Base-by-base conservation (phyloP, 148 eudicot species). In the Nyssa sinensis region DNA sequence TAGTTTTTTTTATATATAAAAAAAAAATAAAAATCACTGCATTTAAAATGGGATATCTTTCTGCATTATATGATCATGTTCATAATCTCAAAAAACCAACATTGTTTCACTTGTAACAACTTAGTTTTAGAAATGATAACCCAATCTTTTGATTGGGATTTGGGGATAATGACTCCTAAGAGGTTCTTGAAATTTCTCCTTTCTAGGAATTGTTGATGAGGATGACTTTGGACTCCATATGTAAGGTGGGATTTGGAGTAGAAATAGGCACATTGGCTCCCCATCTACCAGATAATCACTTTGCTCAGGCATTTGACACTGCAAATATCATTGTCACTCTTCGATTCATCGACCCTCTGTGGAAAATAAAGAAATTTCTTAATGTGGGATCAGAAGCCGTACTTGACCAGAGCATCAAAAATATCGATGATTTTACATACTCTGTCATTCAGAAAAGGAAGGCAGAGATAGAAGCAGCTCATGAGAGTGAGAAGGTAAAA, bases 191-290 rank as follows among this genome's bases (percentile, higher is more conserved):
- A 37, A 12, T 64, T 28, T 35, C 32, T 77, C 13, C 55, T 29
- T 55, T 79, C 21, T 66, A 95, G 97, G 97, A 92, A 75, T 81
- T 95, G 67, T 76, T 95, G 78, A 90, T 90, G 94, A 89, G 98
- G 85, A 87, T 92, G 98, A 95, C 97, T 76, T 70, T 95, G 65
- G 98, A 94, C 79, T 95, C 98, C 34, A 95, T 95, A 77, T 95
- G 98, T 74, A 92, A 95, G 80, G 98, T 95, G 70, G 97, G 97
- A 29, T 95, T 94, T 81, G 98, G 98, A 12, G 97, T 90, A 25
- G 98, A 92, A 76, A 95, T 92, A 47, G 97, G 97, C 66, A 92
- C 97, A 70, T 74, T 95, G 81, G 90, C 85, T 70, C 87, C 94
- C 0, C 79, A 92, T 33, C 69, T 95, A 41, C 94, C 97, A 11